A percentile compares a stretch with the other conserved stretches of the same genome.
phyloP scores from a whole-genome alignment of 208 protist species.

The Leishmania arabica region DNA sequence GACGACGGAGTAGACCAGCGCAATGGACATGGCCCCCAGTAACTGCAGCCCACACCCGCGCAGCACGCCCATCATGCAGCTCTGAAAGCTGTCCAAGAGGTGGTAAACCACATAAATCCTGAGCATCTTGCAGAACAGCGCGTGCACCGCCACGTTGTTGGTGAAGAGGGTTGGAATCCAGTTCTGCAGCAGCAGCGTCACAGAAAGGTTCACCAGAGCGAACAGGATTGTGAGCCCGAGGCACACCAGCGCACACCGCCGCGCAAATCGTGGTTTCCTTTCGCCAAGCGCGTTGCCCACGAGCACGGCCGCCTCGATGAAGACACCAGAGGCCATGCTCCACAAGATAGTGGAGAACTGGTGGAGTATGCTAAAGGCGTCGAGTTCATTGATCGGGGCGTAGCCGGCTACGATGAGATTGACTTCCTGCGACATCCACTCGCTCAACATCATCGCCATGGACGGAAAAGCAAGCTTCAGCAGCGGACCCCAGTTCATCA shows the following conservation, averaged over 20 bases:
- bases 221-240: conserved; percentile 31
- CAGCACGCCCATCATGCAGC: conserved; percentile 83
- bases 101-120: conserved; percentile 62
- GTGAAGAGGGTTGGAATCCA: conserved; percentile 58
- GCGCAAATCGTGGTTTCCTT: conserved; percentile 47
- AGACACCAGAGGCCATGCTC: conserved; percentile 66
- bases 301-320: conserved; percentile 70
- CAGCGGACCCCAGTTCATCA: conserved; percentile 65
- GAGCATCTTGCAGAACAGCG: conserved; percentile 40
- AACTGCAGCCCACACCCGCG: conserved; percentile 72
- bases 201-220: conserved; percentile 46
- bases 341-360: conserved; percentile 65
- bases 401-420: conserved; percentile 74
- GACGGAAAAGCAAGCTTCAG: conserved; percentile 67
- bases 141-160: conserved; percentile 33
- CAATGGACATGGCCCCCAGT: conserved; percentile 62
- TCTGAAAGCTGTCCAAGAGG: conserved; percentile 73
- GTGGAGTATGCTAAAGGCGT: conserved; percentile 73
- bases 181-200: conserved; percentile 37
- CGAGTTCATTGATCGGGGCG: conserved; percentile 54
- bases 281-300: conserved; percentile 78
- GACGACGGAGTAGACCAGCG: conserved; percentile 70
- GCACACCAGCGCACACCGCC: conserved; percentile 49
- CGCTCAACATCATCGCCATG: conserved; percentile 82
- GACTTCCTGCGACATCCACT: conserved; percentile 79